These are phyloP conservation scores for Santalum album DNA, from an alignment of 164 flowering plant species.

Conservation along the genomic window DNA sequence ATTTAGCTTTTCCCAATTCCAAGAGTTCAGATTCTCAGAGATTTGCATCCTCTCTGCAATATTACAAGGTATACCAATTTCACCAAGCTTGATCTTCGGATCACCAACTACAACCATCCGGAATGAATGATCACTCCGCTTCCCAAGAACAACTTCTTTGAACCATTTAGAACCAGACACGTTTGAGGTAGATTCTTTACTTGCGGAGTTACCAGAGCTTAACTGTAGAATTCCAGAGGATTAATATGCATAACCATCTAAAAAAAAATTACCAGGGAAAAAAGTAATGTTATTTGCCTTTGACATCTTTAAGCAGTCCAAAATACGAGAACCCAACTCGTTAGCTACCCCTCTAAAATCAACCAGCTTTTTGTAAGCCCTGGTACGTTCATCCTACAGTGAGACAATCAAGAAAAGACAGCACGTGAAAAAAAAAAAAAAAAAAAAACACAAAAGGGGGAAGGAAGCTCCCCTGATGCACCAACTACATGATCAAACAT, in stretches of 20 bases:
- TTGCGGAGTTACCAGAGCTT: slow-evolving; percentile 25
- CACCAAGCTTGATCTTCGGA: slow-evolving; percentile 59
- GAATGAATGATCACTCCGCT: slow-evolving; percentile 62
- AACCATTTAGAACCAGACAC: slow-evolving; percentile 61
- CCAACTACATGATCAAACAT: neutral
- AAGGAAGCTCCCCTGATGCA: neutral
- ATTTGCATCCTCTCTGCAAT: slow-evolving; percentile 57
- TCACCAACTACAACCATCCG: slow-evolving; percentile 90
- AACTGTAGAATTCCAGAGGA: slow-evolving; percentile 36
- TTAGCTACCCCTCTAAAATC: slow-evolving; percentile 46
- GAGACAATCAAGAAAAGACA: slow-evolving; percentile 9
- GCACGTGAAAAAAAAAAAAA: neutral
- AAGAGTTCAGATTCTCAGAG: slow-evolving; percentile 43
- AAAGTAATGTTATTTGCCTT: slow-evolving; percentile 43
- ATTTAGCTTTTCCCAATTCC: slow-evolving; percentile 47
- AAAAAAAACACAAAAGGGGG: neutral
- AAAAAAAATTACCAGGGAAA: neutral
- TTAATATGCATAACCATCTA: neutral
- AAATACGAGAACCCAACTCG: slow-evolving; percentile 46
- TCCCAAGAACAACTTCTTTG: slow-evolving; percentile 72
- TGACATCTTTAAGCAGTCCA: slow-evolving; percentile 54
- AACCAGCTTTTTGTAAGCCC: slow-evolving; percentile 49
- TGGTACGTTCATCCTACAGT: slow-evolving; percentile 70
- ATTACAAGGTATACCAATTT: slow-evolving; percentile 72
- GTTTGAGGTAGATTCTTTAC: slow-evolving; percentile 12